phyloP scores from a whole-genome alignment of 768 basidiomycete species.

The Kwoniella heveanensis region DNA sequence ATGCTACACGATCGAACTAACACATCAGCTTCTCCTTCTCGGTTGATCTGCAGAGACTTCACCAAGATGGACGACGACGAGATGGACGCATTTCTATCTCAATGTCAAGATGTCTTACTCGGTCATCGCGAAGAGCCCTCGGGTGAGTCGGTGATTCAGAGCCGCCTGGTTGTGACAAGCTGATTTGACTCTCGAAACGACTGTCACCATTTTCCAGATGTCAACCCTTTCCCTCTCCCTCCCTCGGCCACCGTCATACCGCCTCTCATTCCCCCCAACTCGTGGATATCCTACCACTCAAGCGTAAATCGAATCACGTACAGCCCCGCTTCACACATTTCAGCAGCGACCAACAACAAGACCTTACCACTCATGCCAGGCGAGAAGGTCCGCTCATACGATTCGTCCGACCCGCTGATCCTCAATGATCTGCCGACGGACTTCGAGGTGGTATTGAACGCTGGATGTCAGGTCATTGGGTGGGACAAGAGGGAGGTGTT shows the following conservation, averaged over 20 bases:
- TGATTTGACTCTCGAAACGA: background rate
- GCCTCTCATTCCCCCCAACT: slow-evolving; percentile 15
- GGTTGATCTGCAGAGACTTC: slow-evolving; percentile 33
- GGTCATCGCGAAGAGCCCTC: slow-evolving; percentile 20
- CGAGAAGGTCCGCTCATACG: slow-evolving; percentile 67
- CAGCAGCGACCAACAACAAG: slow-evolving; percentile 16
- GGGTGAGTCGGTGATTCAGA: slow-evolving; percentile 14
- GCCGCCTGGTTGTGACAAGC: background rate
- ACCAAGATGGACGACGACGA: slow-evolving; percentile 30
- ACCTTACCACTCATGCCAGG: slow-evolving; percentile 60
- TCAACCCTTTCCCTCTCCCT: slow-evolving; percentile 21
- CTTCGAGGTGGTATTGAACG: slow-evolving; percentile 61
- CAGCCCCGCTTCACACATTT: slow-evolving; percentile 2
- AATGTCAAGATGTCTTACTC: slow-evolving; percentile 33
- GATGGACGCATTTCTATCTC: slow-evolving; percentile 41
- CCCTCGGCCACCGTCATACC: slow-evolving; percentile 23
- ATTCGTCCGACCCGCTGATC: slow-evolving; percentile 69
- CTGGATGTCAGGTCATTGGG: slow-evolving; percentile 64
- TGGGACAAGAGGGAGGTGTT: slow-evolving; percentile 63
- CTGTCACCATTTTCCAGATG: slow-evolving; percentile 22
- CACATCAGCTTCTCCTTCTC: background rate
- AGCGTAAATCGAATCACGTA: slow-evolving; percentile 10
- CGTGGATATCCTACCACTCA: slow-evolving; percentile 27
- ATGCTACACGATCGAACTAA: too few species aligned
- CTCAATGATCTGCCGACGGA: slow-evolving; percentile 64